A percentile compares a stretch with the other conserved stretches of the same genome.
phyloP scores from a whole-genome alignment of 2,329 filamentous ascomycete species.

The Graphiopsis chlorocephala region DNA sequence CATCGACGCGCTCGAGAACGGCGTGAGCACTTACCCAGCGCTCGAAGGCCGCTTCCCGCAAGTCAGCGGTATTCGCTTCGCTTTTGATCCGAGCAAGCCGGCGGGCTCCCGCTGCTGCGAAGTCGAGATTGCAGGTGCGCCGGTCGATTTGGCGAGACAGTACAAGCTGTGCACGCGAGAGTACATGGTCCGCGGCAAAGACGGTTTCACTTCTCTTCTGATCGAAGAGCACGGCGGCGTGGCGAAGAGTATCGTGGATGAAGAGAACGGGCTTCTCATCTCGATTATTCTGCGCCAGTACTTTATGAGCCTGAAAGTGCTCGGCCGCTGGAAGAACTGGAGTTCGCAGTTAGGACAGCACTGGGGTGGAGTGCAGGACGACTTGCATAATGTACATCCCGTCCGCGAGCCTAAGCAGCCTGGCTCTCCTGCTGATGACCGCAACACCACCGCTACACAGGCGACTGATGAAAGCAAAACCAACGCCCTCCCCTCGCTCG shows the following conservation, averaged over 20 bases:
- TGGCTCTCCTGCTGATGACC: background rate
- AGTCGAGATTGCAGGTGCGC: constrained; percentile 59
- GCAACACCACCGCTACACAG: background rate
- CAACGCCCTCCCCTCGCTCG: constrained; percentile 18
- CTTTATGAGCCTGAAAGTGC: constrained; percentile 79
- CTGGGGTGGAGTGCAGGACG: constrained; percentile 65
- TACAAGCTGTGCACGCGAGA: constrained; percentile 78
- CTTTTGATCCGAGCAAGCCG: constrained; percentile 64
- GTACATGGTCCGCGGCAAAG: constrained; percentile 79
- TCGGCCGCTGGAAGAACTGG: constrained; percentile 76
- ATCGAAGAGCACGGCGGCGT: constrained; percentile 71
- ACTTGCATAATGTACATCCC: constrained; percentile 53
- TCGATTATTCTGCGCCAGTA: constrained; percentile 86
- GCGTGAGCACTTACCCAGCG: constrained; percentile 75
- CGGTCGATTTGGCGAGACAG: constrained; percentile 60
- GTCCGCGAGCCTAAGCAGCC: constrained; percentile 28
- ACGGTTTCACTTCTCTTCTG: constrained; percentile 76
- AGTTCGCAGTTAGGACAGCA: constrained; percentile 60
- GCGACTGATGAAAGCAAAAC: background rate
- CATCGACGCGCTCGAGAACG: constrained; percentile 78
- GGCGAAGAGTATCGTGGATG: constrained; percentile 74
- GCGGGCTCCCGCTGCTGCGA: constrained; percentile 62
- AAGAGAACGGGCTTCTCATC: constrained; percentile 84
- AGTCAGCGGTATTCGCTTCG: constrained; percentile 77
- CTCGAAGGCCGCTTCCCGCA: constrained; percentile 82